phyloP scores from a whole-genome alignment of 2,329 filamentous ascomycete species.

The Cladosporium phlei region DNA sequence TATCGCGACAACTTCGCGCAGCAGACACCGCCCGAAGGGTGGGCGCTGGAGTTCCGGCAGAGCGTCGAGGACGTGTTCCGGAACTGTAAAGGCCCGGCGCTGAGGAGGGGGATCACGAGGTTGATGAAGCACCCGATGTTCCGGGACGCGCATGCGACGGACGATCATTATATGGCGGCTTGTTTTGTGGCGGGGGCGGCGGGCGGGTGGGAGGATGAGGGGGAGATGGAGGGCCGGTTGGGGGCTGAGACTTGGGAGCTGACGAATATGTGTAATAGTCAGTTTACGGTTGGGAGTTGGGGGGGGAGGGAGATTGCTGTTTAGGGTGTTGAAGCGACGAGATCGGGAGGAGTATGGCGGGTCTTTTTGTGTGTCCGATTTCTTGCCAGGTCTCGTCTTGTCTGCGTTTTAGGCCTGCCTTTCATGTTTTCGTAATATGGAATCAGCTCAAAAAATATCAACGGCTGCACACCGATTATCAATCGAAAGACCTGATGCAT shows the following conservation, averaged over 20 bases:
- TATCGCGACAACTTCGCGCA: constrained; percentile 60
- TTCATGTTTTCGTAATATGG: too few species aligned
- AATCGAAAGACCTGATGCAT: too few species aligned
- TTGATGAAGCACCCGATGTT: constrained; percentile 65
- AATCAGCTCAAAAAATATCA: too few species aligned
- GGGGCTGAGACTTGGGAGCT: constrained; percentile 63
- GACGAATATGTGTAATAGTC: constrained; percentile 59
- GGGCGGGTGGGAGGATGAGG: constrained; percentile 40
- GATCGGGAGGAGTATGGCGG: too few species aligned
- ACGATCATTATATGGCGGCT: constrained; percentile 65
- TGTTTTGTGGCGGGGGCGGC: constrained; percentile 58
- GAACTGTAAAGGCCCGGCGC: constrained; percentile 49
- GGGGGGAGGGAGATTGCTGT: constrained; percentile 8
- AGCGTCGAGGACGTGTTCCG: constrained; percentile 57
- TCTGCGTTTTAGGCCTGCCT: too few species aligned
- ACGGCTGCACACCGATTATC: too few species aligned
- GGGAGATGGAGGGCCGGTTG: constrained; percentile 36
- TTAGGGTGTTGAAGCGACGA: too few species aligned
- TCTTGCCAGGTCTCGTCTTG: too few species aligned
- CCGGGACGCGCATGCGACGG: constrained; percentile 63
- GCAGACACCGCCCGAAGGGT: constrained; percentile 53
- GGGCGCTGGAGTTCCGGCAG: constrained; percentile 63
- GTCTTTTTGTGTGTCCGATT: too few species aligned
- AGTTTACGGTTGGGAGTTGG: constrained; percentile 52
- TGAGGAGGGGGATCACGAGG: constrained; percentile 54